phyloP scores from a whole-genome alignment of 352 stramenopile species.

The Pythium plurisporium region DNA sequence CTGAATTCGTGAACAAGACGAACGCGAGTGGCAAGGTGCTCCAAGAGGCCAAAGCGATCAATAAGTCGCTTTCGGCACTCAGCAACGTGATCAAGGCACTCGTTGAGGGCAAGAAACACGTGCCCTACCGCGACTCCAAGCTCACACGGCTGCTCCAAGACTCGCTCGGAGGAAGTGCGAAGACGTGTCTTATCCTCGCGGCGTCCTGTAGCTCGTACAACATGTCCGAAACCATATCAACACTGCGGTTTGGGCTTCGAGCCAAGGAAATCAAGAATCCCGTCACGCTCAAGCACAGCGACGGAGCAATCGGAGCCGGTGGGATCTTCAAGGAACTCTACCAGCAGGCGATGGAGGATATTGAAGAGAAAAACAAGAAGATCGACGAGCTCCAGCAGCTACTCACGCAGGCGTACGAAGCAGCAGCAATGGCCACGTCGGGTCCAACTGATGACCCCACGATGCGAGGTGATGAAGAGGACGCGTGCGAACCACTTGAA shows the following conservation, averaged over 20 bases:
- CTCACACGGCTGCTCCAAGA: slow-evolving; percentile 85
- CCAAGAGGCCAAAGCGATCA: slow-evolving; percentile 88
- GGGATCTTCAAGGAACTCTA: slow-evolving; percentile 70
- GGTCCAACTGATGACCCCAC: not conserved
- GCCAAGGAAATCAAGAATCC: slow-evolving; percentile 80
- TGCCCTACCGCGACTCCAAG: slow-evolving; percentile 90
- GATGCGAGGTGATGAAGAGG: not conserved
- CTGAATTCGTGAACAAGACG: slow-evolving; percentile 73
- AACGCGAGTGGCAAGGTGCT: slow-evolving; percentile 90
- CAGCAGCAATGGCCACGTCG: slow-evolving; percentile 10
- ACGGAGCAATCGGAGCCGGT: slow-evolving; percentile 19
- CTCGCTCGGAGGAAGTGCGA: slow-evolving; percentile 70
- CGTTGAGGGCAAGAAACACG: slow-evolving; percentile 82
- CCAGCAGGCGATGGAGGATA: slow-evolving; percentile 57
- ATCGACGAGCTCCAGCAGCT: slow-evolving; percentile 60
- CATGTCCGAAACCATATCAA: slow-evolving; percentile 66
- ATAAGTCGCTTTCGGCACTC: slow-evolving; percentile 87
- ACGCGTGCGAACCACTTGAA: not conserved
- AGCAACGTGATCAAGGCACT: slow-evolving; percentile 90
- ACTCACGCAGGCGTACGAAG: slow-evolving; percentile 36
- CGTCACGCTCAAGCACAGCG: slow-evolving; percentile 32
- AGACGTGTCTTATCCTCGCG: slow-evolving; percentile 70
- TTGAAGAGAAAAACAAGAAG: slow-evolving; percentile 63
- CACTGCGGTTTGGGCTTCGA: slow-evolving; percentile 68
- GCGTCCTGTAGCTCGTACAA: slow-evolving; percentile 65